phyloP scores from a whole-genome alignment of 352 stramenopile species.

The Globisporangium cylindrosporum region DNA sequence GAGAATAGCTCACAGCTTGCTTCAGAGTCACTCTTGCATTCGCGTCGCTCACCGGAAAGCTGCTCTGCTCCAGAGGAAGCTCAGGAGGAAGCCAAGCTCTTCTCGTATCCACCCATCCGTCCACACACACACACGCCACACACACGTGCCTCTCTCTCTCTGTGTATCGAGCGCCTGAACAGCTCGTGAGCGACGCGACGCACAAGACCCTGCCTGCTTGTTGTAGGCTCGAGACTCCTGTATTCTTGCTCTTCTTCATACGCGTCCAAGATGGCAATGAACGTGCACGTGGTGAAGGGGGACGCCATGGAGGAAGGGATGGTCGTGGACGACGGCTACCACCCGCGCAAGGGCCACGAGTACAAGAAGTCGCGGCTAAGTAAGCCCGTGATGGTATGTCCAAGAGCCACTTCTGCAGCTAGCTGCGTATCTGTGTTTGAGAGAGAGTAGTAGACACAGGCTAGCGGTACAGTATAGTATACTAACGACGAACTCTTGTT shows the following conservation, averaged over 20 bases:
- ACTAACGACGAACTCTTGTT: not conserved
- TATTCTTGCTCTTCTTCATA: conserved; percentile 4
- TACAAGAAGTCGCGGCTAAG: conserved; percentile 9
- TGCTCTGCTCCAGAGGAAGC: not conserved
- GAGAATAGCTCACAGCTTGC: not conserved
- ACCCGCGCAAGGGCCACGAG: conserved; percentile 18
- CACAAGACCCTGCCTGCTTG: conserved; percentile 7
- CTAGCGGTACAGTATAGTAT: too few relatives aligned
- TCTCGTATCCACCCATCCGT: not conserved
- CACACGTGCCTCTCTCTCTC: not conserved
- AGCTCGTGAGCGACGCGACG: conserved; percentile 12
- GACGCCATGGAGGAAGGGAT: not conserved
- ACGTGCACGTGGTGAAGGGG: conserved; percentile 7
- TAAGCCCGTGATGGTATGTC: conserved; percentile 16
- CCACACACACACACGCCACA: not conserved
- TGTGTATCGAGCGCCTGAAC: not conserved
- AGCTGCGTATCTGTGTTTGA: not conserved
- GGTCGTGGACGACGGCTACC: conserved; percentile 10
- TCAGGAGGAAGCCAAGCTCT: not conserved
- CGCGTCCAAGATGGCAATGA: conserved; percentile 9
- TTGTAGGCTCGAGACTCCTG: too few relatives aligned
- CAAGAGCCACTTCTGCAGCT: not conserved
- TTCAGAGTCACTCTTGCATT: not conserved
- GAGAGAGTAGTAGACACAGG: not conserved
- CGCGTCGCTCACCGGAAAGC: not conserved